Evolutionary conservation across 192 early-diverging fungal genomes (phyloP).

Genomic region (Chytriomyces confervae): DNA sequence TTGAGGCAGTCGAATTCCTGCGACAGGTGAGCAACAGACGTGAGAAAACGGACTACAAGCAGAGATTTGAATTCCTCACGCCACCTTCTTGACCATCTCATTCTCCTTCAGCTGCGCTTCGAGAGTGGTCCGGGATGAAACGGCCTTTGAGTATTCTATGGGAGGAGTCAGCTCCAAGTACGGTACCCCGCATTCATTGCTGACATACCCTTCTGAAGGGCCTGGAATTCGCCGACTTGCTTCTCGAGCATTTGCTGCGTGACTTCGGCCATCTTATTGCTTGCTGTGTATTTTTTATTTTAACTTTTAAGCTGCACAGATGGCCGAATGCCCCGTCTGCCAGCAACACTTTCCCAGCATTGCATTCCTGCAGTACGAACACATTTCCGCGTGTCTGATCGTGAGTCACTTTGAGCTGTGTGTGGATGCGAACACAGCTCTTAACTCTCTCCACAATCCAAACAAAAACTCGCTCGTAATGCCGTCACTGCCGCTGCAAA

Average conservation of each 20-base stretch:
- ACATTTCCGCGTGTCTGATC: constrained; percentile 10
- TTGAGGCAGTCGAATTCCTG: constrained; percentile 88
- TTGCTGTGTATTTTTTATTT: too few relatives aligned
- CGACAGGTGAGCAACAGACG: background rate
- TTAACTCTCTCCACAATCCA: too few relatives aligned
- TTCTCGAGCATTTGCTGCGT: constrained; percentile 7
- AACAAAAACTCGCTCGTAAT: too few relatives aligned
- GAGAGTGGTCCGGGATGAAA: constrained; percentile 77
- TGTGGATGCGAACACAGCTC: too few relatives aligned
- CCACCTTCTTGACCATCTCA: constrained; percentile 83
- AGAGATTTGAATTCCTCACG: background rate
- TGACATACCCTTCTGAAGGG: constrained; percentile 21
- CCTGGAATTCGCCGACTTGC: constrained; percentile 28
- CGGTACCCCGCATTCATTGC: background rate
- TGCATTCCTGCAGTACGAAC: constrained; percentile 1
- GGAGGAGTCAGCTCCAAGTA: too few relatives aligned
- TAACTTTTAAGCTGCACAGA: background rate
- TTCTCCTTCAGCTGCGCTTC: constrained; percentile 98
- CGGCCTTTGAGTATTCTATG: constrained; percentile 78
- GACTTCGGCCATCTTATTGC: background rate
- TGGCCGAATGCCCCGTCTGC: constrained; percentile 24
- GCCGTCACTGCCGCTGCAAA: too few relatives aligned
- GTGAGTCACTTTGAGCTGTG: too few relatives aligned
- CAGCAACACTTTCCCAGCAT: background rate
- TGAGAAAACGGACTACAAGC: constrained; percentile 1